A percentile compares a stretch with the other conserved stretches of the same genome.
These are phyloP conservation scores for Fusarium sp. DNA, from an alignment of 2,329 filamentous ascomycete genomes.

Conservation along the genomic window DNA sequence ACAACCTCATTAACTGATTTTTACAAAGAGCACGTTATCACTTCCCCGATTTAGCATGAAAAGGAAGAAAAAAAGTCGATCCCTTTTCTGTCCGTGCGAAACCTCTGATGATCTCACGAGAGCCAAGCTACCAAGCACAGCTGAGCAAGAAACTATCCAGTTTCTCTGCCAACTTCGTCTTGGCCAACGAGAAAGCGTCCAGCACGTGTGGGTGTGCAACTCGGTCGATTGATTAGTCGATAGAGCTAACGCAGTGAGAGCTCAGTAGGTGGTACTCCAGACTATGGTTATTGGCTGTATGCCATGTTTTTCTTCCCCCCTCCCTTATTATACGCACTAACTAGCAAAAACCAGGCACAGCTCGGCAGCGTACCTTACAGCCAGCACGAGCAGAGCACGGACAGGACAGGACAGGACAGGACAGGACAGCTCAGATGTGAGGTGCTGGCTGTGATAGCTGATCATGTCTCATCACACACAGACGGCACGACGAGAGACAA, in stretches of 20 bases:
- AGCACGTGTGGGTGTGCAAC: constrained; percentile 23
- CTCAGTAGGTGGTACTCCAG: constrained; percentile 6
- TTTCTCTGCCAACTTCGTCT: background rate
- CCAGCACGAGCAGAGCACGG: constrained; percentile 32
- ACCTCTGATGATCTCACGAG: background rate
- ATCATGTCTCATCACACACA: constrained; percentile 13
- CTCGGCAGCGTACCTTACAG: constrained; percentile 35
- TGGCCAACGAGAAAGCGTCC: constrained; percentile 4
- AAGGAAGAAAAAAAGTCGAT: background rate
- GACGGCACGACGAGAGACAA: constrained; percentile 1
- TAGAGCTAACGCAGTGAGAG: constrained; percentile 31
- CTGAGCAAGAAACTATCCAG: constrained; percentile 9
- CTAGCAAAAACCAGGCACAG: constrained; percentile 25
- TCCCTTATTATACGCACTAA: constrained; percentile 4
- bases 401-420: constrained; percentile 21
- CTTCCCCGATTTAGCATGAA: background rate
- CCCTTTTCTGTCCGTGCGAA: constrained; percentile 16
- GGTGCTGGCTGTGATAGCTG: background rate
- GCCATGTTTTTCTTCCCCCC: constrained; percentile 22
- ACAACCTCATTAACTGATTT: background rate
- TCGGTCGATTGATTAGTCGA: constrained; percentile 25
- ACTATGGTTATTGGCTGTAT: constrained; percentile 11
- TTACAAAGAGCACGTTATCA: background rate
- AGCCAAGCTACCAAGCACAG: constrained; percentile 4
- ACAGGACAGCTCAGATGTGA: constrained; percentile 14